Evolutionary conservation across 2,329 filamentous ascomycete genomes (phyloP), one percentile per base, ranked within the genome.

Genomic region (Gyromitra esculenta): DNA sequence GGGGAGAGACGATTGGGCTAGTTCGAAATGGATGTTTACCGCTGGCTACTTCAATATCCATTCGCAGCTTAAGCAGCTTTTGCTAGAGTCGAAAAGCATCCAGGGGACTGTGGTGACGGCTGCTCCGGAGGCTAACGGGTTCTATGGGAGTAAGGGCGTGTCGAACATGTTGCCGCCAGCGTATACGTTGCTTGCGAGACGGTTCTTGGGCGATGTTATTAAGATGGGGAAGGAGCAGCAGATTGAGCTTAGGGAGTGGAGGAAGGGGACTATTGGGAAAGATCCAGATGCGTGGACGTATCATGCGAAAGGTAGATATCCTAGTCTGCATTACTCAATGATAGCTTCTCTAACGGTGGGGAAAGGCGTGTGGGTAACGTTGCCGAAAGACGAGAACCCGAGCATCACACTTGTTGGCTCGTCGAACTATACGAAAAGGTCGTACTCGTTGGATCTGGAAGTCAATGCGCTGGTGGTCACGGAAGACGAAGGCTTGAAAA

Each of bases 21-120:
- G 89, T 43, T 92, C 92, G 0, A 91, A 89, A 13, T 99, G 96
- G 96, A 96, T 93, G 0, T 98, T 99, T 83, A 98, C 96, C 0
- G 96, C 96, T 0, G 96, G 96, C 67, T 99, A 99, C 85, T 99
- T 99, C 86, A 99, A 99, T 85, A 97, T 97, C 72, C 94, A 94
- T 5, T 91, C 94, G 0, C 90, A 91, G 2, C 88, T 98, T 21
- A 94, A 92, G 1, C 88, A 90, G 50, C 88, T 97, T 0, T 87
- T 99, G 0, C 89, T 99, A 41, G 86, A 87, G 5, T 94, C 93
- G 0, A 88, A 90, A 0, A 91, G 91, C 0, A 84, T 85, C 0
- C 87, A 86, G 54, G 96, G 93, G 77, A 94, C 91, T 0, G 92
- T 99, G 25, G 91, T 99, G 70, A 97, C 96, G 0, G 96, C 96